Conservation (phyloP, 441 rosid genomes). For the Capsella rubella region DNA sequence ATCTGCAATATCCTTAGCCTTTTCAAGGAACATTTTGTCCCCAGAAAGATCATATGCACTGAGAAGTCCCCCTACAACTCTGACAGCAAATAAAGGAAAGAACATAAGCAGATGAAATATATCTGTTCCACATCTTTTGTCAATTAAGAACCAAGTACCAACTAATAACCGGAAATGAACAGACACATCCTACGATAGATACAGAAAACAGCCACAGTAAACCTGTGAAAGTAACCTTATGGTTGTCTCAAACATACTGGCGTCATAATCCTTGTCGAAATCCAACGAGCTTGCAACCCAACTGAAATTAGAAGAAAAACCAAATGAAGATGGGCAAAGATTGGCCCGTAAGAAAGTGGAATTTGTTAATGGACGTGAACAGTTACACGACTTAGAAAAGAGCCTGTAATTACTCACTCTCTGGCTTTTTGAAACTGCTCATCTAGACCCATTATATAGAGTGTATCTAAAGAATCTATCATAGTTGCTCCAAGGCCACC, state of each 20-base stretch:
- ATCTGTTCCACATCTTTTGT: conserved; percentile 1
- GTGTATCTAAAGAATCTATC: conserved; percentile 88
- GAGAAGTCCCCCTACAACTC: conserved; percentile 99
- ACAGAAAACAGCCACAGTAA: conserved; percentile 48
- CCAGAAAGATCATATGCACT: conserved; percentile 95
- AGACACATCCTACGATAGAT: conserved; percentile 23
- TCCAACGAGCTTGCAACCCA: conserved; percentile 95
- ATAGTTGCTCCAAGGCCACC: conserved; percentile 99
- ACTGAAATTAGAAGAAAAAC: conserved; percentile 56
- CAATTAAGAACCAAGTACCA: conserved; percentile 10
- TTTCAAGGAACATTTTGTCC: conserved; percentile 87
- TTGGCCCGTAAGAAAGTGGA: neutral
- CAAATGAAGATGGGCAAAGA: conserved; percentile 14
- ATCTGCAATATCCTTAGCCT: conserved; percentile 96
- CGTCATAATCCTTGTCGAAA: conserved; percentile 89
- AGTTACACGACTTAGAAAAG: neutral
- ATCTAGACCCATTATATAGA: conserved; percentile 93
- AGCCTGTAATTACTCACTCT: conserved; percentile 68
- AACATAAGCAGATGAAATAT: conserved; percentile 26
- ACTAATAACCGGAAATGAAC: conserved; percentile 23
- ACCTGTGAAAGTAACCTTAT: conserved; percentile 95
- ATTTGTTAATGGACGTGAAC: neutral
- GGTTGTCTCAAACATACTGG: conserved; percentile 99
- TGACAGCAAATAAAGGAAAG: conserved; percentile 45
- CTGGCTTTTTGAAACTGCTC: conserved; percentile 91